A percentile compares a stretch with the other conserved stretches of the same genome.
Conservation (phyloP, 2,329 filamentous ascomycete genomes). For the Diaporthe caulivora region DNA sequence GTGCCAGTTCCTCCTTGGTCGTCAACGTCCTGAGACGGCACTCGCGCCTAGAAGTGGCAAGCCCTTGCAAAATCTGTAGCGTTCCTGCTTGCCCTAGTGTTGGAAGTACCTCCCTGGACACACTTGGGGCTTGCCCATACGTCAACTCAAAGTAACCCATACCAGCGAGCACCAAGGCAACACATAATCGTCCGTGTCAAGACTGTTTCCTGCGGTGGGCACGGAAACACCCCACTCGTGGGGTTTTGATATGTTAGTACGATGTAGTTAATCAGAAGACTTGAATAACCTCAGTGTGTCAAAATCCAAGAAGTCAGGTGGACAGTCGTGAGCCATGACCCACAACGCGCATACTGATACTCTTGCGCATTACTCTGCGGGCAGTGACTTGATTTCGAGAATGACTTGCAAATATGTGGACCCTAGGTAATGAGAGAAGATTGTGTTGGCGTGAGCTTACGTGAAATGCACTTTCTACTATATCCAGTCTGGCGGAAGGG, state of each 20-base stretch:
- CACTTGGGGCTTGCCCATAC: no score
- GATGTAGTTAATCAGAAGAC: conserved; percentile 66
- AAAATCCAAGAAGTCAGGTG: not conserved
- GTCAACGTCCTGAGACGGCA: not conserved
- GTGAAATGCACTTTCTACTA: not conserved
- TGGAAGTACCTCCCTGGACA: no score
- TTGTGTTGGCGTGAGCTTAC: not conserved
- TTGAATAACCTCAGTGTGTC: conserved; percentile 11
- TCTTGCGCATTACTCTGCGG: not conserved
- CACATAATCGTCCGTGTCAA: conserved; percentile 46
- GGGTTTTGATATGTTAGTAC: conserved; percentile 63
- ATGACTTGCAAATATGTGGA: not conserved
- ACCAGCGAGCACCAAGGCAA: conserved; percentile 44
- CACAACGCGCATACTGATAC: not conserved
- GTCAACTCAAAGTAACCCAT: conserved; percentile 45
- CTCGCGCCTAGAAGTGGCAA: not conserved
- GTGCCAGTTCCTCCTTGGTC: no score
- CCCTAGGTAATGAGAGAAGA: not conserved
- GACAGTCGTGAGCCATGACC: not conserved
- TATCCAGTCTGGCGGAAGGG: not conserved
- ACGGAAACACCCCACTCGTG: conserved; percentile 70
- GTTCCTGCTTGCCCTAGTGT: not conserved
- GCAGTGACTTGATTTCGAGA: not conserved
- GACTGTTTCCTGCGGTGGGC: conserved; percentile 67
- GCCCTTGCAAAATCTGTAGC: not conserved